These are phyloP conservation scores for Ganoderma leucocontextum DNA, from an alignment of 1,284 basidiomycete species.

Conservation along the genomic window DNA sequence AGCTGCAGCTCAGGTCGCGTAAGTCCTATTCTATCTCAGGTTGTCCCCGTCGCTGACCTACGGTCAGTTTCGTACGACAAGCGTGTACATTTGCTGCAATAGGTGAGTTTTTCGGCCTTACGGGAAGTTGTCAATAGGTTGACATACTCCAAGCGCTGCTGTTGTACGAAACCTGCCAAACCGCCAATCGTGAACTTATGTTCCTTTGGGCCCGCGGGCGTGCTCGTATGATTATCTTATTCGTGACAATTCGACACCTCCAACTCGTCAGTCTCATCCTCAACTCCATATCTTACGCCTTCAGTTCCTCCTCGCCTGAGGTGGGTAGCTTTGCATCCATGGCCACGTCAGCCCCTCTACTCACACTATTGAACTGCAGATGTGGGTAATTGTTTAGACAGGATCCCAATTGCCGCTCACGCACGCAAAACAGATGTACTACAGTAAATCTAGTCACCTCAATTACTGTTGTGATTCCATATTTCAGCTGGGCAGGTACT, in stretches of 20 bases:
- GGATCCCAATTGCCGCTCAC: no score
- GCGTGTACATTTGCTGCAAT: background rate
- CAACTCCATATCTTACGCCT: background rate
- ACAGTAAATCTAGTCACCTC: background rate
- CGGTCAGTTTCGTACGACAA: background rate
- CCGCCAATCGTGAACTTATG: background rate
- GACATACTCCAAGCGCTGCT: background rate
- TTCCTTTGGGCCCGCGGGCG: conserved; percentile 4
- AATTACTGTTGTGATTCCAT: background rate
- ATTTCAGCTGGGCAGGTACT: conserved; percentile 8
- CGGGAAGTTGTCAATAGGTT: background rate
- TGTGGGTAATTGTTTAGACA: no score
- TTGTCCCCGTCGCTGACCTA: background rate
- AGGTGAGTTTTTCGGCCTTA: background rate
- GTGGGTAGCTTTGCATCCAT: background rate
- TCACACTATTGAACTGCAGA: background rate
- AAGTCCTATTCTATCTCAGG: background rate
- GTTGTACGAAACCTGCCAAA: background rate
- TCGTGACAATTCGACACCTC: conserved; percentile 2
- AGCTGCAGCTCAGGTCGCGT: background rate
- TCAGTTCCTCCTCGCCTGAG: background rate
- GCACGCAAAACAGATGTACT: background rate
- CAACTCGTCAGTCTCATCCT: conserved; percentile 8
- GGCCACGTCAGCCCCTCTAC: no score
- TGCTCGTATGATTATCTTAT: background rate